Base-by-base conservation (phyloP, 2,329 filamentous ascomycete genomes). In the Claviceps africana region DNA sequence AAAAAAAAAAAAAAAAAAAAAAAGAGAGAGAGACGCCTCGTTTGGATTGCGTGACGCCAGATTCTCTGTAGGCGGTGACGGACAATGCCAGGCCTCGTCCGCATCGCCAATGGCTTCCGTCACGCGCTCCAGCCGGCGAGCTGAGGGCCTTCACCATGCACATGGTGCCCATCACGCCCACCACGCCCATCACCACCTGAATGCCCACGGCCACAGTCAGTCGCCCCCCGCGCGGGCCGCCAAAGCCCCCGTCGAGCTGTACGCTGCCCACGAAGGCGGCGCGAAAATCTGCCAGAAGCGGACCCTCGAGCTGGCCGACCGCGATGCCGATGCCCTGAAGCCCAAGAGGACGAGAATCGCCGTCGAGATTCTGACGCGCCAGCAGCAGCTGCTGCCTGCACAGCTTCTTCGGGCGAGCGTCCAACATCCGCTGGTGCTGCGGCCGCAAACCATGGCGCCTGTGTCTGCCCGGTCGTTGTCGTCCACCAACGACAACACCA, bases 311-410 rank as follows among this genome's bases (percentile, higher is more conserved):
- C 57, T 64, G 50, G 55, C 65, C 52, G 70, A 73, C 48, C 65
- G 65, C 60, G 72, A 77, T 52, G 65, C 70, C 59, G 72, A 75
- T 56, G 62, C 66, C 48, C 59, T 70, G 46, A 68, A 70, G 52
- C 61, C 67, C 51, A 81, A 81, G 65, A 74, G 69, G 63, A 64
- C 72, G 51, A 69, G 72, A 55, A 74, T 80, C 58, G 67, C 74
- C 25, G 74, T 79, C 57, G 76, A 80, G 59, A 76, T 80, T 47
- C 63, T 73, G 48, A 57, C 63, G 53, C 64, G 51, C 25, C 53
- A 55, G 33, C 48, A 62, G 50, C 63, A 64, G 50, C 62, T 62
- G 48, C 58, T 61, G 53, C 60, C 59, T 51, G 57, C 60, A 59
- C 61, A 58, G 53, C 57, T 56, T 54, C 50, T 58, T 56, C 61